Base-by-base conservation (phyloP, 257 asterid species). In the Nicotiana noctiflora region DNA sequence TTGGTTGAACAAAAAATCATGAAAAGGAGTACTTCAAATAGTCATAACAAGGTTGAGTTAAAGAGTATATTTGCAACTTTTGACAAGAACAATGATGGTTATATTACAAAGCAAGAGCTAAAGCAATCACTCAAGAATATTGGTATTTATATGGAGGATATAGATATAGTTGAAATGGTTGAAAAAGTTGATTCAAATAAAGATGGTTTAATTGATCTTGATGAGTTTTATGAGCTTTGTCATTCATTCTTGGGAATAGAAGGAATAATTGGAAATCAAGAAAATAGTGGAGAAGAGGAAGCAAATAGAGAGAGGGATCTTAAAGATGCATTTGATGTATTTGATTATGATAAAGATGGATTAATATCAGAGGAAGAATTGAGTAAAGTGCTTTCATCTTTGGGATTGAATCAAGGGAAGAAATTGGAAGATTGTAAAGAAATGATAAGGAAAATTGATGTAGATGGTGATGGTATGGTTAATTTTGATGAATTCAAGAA, bases 381-480 rank as follows among this genome's bases (percentile, higher is more conserved):
- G 84, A 92, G 97, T 1, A 21, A 85, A 85, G 97, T 92, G 18
- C 82, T 94, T 1, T 88, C 93, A 13, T 90, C 94, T 0, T 19
- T 94, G 78, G 98, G 98, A 3, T 88, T 94, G 19, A 81, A 52
- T 2, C 86, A 93, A 65, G 98, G 98, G 74, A 90, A 80, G 46
- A 89, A 79, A 82, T 25, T 91, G 29, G 95, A 94, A 25, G 92
- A 83, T 37, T 94, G 98, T 79, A 83, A 87, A 29, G 97, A 92
- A 79, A 94, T 94, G 98, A 94, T 94, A 49, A 86, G 85, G 51
- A 88, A 89, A 14, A 97, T 94, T 21, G 98, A 94, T 56, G 70
- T 89, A 23, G 97, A 94, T 88, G 97, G 98, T 65, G 98, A 94
- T 92, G 97, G 97, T 1, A 93, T 89, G 98, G 97, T 92, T 5